Percentiles rank a stretch among this genome's conserved stretches.
These are phyloP conservation scores for Solanum corneliomulleri DNA, from an alignment of 257 asterid genomes.

Conservation along the genomic window DNA sequence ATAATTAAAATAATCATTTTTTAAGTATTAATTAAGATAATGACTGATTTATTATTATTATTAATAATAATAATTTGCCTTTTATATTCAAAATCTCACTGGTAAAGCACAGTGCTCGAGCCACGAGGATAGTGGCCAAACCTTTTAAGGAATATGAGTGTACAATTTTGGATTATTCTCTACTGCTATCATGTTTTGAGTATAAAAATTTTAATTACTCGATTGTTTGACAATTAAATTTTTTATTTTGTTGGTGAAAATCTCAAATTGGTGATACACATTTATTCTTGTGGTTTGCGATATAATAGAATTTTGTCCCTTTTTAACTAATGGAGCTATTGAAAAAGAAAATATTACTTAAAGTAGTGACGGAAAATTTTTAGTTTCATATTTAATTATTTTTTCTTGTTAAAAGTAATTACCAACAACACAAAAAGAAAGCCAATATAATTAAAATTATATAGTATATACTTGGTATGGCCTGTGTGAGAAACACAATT, in stretches of 20 bases:
- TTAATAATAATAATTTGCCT: not conserved
- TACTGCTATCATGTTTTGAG: not conserved
- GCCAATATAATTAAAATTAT: too few relatives aligned
- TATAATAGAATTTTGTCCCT: not conserved
- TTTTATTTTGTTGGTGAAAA: too few relatives aligned
- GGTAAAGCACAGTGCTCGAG: not conserved
- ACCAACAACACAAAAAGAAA: too few relatives aligned
- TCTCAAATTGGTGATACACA: too few relatives aligned
- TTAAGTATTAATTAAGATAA: not conserved
- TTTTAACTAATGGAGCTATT: not conserved
- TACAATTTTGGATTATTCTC: not conserved
- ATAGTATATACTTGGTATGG: too few relatives aligned
- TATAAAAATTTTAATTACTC: accelerated
- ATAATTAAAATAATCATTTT: not conserved
- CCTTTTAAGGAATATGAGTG: not conserved
- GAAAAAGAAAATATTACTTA: not conserved
- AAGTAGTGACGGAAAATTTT: not conserved
- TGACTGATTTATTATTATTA: not conserved
- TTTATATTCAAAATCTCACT: not conserved
- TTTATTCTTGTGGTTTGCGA: not conserved
- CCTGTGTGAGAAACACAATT: too few relatives aligned
- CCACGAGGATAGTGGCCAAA: not conserved
- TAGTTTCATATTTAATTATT: too few relatives aligned
- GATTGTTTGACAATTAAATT: too few relatives aligned
- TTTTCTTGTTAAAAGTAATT: too few relatives aligned